Conservation (phyloP, 2,329 filamentous ascomycete genomes). For the Trichoderma aggressivum region DNA sequence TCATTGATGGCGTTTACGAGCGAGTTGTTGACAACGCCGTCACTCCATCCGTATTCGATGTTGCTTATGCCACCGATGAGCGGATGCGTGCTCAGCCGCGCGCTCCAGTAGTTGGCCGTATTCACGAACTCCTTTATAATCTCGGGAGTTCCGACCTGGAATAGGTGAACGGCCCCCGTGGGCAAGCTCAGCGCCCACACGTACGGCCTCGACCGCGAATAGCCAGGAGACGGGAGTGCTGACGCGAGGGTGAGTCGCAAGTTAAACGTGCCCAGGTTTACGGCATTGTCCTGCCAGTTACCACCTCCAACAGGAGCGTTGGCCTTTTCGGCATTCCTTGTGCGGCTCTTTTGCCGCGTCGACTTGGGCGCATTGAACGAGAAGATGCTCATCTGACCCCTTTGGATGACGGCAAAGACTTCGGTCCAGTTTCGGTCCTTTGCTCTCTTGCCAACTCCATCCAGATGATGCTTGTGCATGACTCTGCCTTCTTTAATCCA, state of each 20-base stretch:
- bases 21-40: slow-evolving; percentile 67
- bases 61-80: slow-evolving; percentile 91
- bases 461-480: slow-evolving; percentile 94
- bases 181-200: slow-evolving; percentile 93
- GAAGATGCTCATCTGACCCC: slow-evolving; percentile 90
- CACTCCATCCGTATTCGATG: slow-evolving; percentile 96
- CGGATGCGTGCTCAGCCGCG: slow-evolving; percentile 88
- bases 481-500: slow-evolving; percentile 98
- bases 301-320: slow-evolving; percentile 80
- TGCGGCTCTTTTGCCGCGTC: slow-evolving; percentile 62
- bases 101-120: slow-evolving; percentile 97
- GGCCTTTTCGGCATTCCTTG: slow-evolving; percentile 46
- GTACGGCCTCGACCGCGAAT: slow-evolving; percentile 83
- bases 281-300: slow-evolving; percentile 97
- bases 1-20: slow-evolving; percentile 54
- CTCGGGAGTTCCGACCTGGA: slow-evolving; percentile 93
- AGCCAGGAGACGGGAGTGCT: slow-evolving; percentile 82
- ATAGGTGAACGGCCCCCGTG: slow-evolving; percentile 92
- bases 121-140: slow-evolving; percentile 93
- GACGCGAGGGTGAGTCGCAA: slow-evolving; percentile 91
- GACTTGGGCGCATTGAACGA: slow-evolving; percentile 85
- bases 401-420: slow-evolving; percentile 93
- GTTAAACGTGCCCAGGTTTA: slow-evolving; percentile 80
- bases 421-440: slow-evolving; percentile 94
- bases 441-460: slow-evolving; percentile 83